These are phyloP conservation scores for Xylaria scruposa DNA, from an alignment of 495 filamentous ascomycete species.

Conservation along the genomic window DNA sequence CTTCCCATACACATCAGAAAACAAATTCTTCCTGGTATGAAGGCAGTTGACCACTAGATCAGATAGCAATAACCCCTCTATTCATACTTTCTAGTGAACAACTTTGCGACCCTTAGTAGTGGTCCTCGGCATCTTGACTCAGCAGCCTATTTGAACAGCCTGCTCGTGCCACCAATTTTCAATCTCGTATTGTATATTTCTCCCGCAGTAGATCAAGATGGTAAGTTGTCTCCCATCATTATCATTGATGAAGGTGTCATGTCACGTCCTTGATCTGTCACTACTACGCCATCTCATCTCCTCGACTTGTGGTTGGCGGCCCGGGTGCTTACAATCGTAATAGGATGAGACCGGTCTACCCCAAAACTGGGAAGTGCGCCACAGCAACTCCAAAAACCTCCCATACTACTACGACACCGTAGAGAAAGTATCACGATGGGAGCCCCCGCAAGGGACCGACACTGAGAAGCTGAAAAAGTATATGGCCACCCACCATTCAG, in stretches of 20 bases:
- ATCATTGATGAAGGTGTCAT: background rate
- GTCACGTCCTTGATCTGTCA: background rate
- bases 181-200: background rate
- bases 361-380: constrained; percentile 87
- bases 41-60: background rate
- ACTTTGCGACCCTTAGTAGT: constrained; percentile 8
- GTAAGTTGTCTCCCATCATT: background rate
- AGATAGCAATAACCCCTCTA: constrained; percentile 7
- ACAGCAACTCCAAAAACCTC: constrained; percentile 95
- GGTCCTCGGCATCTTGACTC: constrained; percentile 2
- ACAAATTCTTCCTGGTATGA: background rate
- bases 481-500: constrained; percentile 83
- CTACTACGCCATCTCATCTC: background rate
- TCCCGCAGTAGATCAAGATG: constrained; percentile 13
- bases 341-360: constrained; percentile 83
- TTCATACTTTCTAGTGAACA: background rate
- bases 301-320: background rate
- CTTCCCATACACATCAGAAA: background rate
- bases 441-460: constrained; percentile 85
- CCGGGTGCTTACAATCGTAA: constrained; percentile 14
- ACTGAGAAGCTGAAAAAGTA: constrained; percentile 88
- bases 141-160: background rate
- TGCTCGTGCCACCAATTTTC: background rate
- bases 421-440: constrained; percentile 89
- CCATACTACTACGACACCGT: constrained; percentile 95